Conservation (phyloP, 306 rosid species). For the Ochetophila trinervis region DNA sequence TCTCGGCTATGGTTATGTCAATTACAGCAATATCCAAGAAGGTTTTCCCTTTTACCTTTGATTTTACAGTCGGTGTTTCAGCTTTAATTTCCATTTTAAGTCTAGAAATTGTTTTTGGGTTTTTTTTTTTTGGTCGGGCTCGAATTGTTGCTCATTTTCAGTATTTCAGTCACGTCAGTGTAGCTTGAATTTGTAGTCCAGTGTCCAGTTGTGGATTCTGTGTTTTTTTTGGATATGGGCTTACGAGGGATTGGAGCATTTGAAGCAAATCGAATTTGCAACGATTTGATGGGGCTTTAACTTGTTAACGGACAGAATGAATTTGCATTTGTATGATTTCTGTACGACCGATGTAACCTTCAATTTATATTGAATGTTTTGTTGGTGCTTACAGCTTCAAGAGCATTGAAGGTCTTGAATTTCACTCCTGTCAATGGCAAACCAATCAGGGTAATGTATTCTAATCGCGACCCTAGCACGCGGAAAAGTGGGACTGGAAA, state of each 20-base stretch:
- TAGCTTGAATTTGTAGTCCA: no score
- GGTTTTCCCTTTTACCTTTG: conserved; percentile 1
- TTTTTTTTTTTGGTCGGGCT: not conserved
- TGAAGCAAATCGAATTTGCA: no score
- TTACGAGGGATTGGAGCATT: no score
- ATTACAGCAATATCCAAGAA: conserved; percentile 30
- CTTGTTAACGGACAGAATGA: not conserved
- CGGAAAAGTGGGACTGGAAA: conserved; percentile 41
- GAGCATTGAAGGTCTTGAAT: conserved; percentile 35
- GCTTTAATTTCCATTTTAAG: not conserved
- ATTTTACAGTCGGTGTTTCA: not conserved
- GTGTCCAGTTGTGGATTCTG: not conserved
- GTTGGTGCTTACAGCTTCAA: conserved; percentile 21
- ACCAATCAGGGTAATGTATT: conserved; percentile 37
- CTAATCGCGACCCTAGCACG: conserved; percentile 36
- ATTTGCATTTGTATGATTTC: not conserved
- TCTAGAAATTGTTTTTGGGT: not conserved
- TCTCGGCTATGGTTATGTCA: conserved; percentile 43
- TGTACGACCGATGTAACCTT: not conserved
- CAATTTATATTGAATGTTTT: not conserved
- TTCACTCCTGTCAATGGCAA: conserved; percentile 33
- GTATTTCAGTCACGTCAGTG: no score
- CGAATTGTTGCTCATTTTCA: no score
- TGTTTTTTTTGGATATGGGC: not conserved
- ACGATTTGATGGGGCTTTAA: no score